phyloP scores from a whole-genome alignment of 108 stramenopile species.

The Bacterosira constricta region DNA sequence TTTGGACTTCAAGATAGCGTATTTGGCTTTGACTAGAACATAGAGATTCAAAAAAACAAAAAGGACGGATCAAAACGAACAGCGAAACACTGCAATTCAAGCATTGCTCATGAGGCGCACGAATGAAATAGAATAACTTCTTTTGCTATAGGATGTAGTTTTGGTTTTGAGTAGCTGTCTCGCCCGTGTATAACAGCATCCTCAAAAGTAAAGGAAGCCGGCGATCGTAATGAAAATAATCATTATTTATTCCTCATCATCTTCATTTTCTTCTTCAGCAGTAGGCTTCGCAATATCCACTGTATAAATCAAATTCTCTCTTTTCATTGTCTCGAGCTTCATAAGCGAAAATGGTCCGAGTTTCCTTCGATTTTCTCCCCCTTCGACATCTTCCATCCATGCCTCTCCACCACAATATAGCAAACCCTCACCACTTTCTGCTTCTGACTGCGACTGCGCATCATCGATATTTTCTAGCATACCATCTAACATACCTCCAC shows the following conservation, averaged over 20 bases:
- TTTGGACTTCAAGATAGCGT: neutral
- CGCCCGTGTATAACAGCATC: no score
- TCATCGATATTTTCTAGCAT: conserved; percentile 22
- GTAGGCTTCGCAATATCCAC: conserved; percentile 14
- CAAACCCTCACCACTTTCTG: conserved; percentile 25
- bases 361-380: conserved; percentile 59
- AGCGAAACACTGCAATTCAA: no score
- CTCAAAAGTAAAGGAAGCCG: no score
- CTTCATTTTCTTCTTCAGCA: neutral
- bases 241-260: conserved; percentile 3
- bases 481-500: conserved; percentile 30
- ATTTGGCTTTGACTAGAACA: neutral
- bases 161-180: no score
- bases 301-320: conserved; percentile 47
- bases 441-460: neutral
- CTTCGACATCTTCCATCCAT: conserved; percentile 71
- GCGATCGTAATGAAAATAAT: no score
- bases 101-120: no score
- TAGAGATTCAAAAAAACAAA: neutral
- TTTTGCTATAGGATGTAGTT: no score
- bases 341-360: conserved; percentile 69
- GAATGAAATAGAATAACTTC: no score
- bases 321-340: conserved; percentile 55
- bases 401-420: conserved; percentile 53
- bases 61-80: neutral